phyloP scores from a whole-genome alignment of 1,284 basidiomycete genomes.

The Entoloma clypeatum region DNA sequence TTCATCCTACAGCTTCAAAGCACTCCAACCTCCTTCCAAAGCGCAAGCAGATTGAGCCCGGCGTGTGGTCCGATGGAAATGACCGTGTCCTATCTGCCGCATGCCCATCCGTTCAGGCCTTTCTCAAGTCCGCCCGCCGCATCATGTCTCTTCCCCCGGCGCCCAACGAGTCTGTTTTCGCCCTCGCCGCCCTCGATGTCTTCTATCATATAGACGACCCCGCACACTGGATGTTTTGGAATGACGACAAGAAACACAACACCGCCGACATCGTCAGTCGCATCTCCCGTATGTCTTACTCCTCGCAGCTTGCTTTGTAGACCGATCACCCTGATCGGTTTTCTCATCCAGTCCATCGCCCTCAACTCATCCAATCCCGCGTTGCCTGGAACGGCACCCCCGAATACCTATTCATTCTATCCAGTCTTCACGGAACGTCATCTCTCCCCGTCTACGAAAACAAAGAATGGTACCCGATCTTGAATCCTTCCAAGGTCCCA shows the following conservation, averaged over 20 bases:
- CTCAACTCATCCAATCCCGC: conserved; percentile 32
- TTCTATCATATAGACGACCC: conserved; percentile 37
- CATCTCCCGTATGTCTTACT: conserved; percentile 36
- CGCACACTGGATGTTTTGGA: conserved; percentile 48
- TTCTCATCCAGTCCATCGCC: conserved; percentile 29
- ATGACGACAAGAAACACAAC: conserved; percentile 30
- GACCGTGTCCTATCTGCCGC: conserved; percentile 29
- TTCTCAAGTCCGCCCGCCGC: conserved; percentile 32
- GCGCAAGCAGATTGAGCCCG: conserved; percentile 28
- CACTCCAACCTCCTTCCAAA: conserved; percentile 19
- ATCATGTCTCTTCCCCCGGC: conserved; percentile 31
- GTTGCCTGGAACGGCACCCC: conserved; percentile 38
- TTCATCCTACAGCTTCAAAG: conserved; percentile 18
- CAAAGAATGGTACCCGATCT: conserved; percentile 31
- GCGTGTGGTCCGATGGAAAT: conserved; percentile 35
- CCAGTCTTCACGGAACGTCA: conserved; percentile 30
- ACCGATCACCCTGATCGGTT: conserved; percentile 7
- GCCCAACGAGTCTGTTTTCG: conserved; percentile 35
- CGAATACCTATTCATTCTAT: conserved; percentile 36
- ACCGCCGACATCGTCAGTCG: conserved; percentile 38
- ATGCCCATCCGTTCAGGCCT: conserved; percentile 34
- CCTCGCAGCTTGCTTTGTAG: background rate
- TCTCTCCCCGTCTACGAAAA: conserved; percentile 26
- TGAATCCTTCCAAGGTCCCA: conserved; percentile 31
- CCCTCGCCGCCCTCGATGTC: conserved; percentile 43